These are phyloP conservation scores for Cucurbita moschata DNA, from an alignment of 306 rosid species.

Conservation along the genomic window DNA sequence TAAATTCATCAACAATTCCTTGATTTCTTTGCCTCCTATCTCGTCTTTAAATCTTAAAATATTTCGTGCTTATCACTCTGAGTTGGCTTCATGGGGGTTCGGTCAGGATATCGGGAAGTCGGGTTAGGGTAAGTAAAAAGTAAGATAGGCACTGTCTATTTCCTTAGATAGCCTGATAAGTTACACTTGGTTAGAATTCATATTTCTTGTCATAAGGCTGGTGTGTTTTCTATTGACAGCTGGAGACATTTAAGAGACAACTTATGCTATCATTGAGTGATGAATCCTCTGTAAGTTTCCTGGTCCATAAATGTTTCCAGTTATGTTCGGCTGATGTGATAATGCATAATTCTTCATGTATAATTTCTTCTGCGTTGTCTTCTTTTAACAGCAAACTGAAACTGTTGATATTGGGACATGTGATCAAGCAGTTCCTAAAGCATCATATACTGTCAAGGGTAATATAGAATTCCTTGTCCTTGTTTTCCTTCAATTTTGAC, in stretches of 20 bases:
- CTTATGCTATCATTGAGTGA: slow-evolving; percentile 78
- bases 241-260: slow-evolving; percentile 86
- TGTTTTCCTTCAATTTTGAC: slow-evolving; percentile 3
- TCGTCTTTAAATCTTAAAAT: not conserved
- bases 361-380: slow-evolving; percentile 1
- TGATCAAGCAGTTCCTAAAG: slow-evolving; percentile 80
- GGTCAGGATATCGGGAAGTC: not conserved
- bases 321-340: slow-evolving; percentile 2
- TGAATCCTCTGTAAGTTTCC: slow-evolving; percentile 58
- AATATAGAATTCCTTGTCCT: slow-evolving; percentile 14
- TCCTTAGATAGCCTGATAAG: not conserved
- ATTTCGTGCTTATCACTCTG: not conserved
- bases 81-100: not conserved
- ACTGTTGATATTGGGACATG: slow-evolving; percentile 90
- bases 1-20: not conserved
- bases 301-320: not conserved
- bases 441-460: slow-evolving; percentile 78
- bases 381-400: slow-evolving; percentile 44
- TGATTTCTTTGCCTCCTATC: not conserved
- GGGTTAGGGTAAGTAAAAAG: not conserved
- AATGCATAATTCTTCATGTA: not conserved
- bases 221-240: slow-evolving; percentile 28
- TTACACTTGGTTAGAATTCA: not conserved
- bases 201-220: not conserved
- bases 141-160: not conserved